Conservation (phyloP, 768 basidiomycete genomes). For the Calvatia gigantea region DNA sequence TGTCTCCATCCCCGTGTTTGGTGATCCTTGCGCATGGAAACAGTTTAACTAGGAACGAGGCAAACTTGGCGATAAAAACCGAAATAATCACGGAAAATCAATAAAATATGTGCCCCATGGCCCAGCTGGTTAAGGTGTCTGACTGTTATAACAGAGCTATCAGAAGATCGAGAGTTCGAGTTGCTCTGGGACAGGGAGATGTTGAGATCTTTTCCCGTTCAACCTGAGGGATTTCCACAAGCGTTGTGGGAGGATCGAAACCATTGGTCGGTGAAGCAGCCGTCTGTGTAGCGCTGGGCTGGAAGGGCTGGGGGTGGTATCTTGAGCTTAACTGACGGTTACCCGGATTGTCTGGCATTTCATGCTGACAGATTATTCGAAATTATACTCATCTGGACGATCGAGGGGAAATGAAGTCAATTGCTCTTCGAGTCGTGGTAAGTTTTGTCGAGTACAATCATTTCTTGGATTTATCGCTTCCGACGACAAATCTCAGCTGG, state of each 20-base stretch:
- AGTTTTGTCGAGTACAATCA: neutral
- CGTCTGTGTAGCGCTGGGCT: neutral
- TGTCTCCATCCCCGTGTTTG: slow-evolving; percentile 7
- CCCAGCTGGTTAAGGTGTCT: slow-evolving; percentile 12
- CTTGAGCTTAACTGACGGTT: neutral
- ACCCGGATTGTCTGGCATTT: too few relatives aligned
- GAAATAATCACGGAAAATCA: neutral
- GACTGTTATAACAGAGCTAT: slow-evolving; percentile 6
- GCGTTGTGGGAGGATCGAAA: too few relatives aligned
- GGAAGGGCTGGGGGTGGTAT: neutral
- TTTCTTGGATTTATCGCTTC: neutral
- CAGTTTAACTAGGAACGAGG: too few relatives aligned
- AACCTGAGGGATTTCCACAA: neutral
- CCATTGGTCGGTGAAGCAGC: neutral
- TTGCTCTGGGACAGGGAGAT: slow-evolving; percentile 1
- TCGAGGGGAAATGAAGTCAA: neutral
- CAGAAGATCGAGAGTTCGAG: slow-evolving; percentile 12
- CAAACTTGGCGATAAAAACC: neutral
- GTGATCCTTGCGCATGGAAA: too few relatives aligned
- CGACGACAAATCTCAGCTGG: too few relatives aligned
- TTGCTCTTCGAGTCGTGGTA: neutral
- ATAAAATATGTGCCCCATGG: slow-evolving; percentile 5
- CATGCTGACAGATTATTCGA: too few relatives aligned
- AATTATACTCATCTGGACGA: slow-evolving; percentile 1
- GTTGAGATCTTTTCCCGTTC: neutral